Evolutionary conservation across 208 protist species (phyloP).

Genomic region (Trichomonas tenax): DNA sequence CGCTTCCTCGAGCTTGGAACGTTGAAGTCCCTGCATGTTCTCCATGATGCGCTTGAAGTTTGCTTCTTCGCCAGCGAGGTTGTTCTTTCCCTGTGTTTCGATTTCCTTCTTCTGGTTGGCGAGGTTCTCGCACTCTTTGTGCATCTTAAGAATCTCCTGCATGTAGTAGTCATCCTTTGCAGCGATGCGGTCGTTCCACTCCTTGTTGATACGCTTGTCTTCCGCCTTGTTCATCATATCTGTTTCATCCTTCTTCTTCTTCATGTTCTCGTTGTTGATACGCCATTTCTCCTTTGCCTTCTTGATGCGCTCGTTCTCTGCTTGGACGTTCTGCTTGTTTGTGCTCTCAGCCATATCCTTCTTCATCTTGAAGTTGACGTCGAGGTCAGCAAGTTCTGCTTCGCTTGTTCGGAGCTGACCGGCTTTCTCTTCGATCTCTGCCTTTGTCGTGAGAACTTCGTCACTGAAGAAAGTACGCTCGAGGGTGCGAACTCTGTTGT

Average conservation of each 20-base stretch:
- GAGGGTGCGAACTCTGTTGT: background rate
- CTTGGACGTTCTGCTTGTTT: background rate
- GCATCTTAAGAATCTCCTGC: background rate
- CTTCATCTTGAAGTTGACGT: background rate
- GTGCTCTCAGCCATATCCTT: background rate
- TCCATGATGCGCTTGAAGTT: background rate
- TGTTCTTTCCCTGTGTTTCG: background rate
- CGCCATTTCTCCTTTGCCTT: background rate
- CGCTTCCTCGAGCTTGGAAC: background rate
- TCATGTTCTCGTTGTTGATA: constrained; percentile 12
- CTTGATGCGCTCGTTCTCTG: background rate
- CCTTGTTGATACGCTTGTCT: background rate
- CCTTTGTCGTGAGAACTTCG: background rate
- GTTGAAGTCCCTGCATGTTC: background rate
- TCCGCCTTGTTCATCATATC: background rate
- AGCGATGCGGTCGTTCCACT: background rate
- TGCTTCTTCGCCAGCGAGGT: background rate
- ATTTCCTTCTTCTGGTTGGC: background rate
- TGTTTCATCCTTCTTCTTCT: constrained; percentile 15
- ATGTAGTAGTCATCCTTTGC: background rate
- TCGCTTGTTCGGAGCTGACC: background rate
- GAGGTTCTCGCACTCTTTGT: background rate
- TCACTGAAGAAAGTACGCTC: background rate
- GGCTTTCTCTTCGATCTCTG: constrained; percentile 13
- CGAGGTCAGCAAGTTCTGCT: background rate